Percentiles rank a stretch among this genome's conserved stretches.
These are phyloP conservation scores for Cyclotella sp. DNA, from an alignment of 108 stramenopile genomes.

Conservation along the genomic window DNA sequence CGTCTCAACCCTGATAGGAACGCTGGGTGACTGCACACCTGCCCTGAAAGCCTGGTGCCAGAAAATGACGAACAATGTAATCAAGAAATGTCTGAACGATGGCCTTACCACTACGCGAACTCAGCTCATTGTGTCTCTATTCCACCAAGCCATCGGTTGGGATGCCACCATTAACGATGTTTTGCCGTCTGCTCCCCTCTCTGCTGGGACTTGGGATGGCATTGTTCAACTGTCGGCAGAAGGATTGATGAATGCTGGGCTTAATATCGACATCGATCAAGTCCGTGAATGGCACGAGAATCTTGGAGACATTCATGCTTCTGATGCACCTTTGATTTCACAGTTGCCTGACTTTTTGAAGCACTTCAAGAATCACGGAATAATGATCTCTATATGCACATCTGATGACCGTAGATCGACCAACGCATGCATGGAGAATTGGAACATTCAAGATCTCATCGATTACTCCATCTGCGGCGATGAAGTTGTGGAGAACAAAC, in stretches of 20 bases:
- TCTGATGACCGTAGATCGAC: constrained; percentile 62
- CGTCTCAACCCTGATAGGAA: constrained; percentile 19
- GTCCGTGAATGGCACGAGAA: constrained; percentile 58
- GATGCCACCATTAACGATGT: constrained; percentile 36
- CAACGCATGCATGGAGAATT: constrained; percentile 43
- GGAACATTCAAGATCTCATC: constrained; percentile 51
- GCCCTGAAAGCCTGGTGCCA: constrained; percentile 47
- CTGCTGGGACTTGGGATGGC: constrained; percentile 61
- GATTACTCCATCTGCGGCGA: constrained; percentile 57
- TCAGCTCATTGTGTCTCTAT: constrained; percentile 26
- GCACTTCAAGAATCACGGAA: constrained; percentile 39
- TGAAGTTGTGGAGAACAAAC: constrained; percentile 60
- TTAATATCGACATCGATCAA: constrained; percentile 23
- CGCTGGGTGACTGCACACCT: constrained; percentile 55
- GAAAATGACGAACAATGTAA: constrained; percentile 46
- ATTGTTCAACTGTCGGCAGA: constrained; percentile 27
- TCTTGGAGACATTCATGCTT: constrained; percentile 55
- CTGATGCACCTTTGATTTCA: constrained; percentile 56
- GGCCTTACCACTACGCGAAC: constrained; percentile 6
- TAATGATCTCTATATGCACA: constrained; percentile 56
- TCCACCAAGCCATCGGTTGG: constrained; percentile 61
- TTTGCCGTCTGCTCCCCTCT: constrained; percentile 53
- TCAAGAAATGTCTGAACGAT: constrained; percentile 4
- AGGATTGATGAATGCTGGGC: constrained; percentile 16
- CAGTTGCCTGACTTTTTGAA: constrained; percentile 47